A percentile compares a stretch with the other conserved stretches of the same genome.
These are phyloP conservation scores for Rhodomyrtus tomentosa DNA, from an alignment of 345 rosid genomes.

Conservation along the genomic window DNA sequence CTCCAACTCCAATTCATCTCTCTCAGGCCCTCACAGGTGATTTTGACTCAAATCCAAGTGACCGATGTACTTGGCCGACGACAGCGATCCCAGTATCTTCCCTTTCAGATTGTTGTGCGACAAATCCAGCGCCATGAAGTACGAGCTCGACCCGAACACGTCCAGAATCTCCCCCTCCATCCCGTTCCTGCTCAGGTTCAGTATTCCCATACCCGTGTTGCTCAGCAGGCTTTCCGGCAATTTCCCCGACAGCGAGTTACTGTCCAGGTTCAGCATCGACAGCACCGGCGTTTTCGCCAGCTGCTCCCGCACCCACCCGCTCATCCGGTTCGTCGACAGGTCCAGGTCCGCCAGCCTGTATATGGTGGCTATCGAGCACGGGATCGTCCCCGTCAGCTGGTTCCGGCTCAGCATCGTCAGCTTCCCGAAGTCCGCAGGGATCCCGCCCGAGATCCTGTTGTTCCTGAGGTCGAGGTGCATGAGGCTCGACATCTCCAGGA, in stretches of 20 bases:
- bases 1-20: no score
- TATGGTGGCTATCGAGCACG: conserved; percentile 46
- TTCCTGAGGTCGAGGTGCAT: conserved; percentile 69
- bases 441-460: conserved; percentile 50
- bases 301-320: conserved; percentile 44
- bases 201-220: conserved; percentile 44
- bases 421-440: conserved; percentile 61
- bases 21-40: conserved; percentile 75
- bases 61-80: conserved; percentile 53
- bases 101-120: conserved; percentile 63
- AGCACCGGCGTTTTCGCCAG: conserved; percentile 79
- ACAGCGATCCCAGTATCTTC: conserved; percentile 47
- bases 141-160: conserved; percentile 53
- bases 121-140: conserved; percentile 70
- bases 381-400: conserved; percentile 64
- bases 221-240: conserved; percentile 48
- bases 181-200: conserved; percentile 69
- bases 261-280: conserved; percentile 56
- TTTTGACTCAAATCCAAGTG: conserved; percentile 85
- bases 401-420: conserved; percentile 74
- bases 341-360: conserved; percentile 76
- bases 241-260: conserved; percentile 46
- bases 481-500: conserved; percentile 42
- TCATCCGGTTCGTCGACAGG: conserved; percentile 52
- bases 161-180: conserved; percentile 74